Conservation (phyloP, 2,329 filamentous ascomycete species). For the Scleromitrula shiraiana region DNA sequence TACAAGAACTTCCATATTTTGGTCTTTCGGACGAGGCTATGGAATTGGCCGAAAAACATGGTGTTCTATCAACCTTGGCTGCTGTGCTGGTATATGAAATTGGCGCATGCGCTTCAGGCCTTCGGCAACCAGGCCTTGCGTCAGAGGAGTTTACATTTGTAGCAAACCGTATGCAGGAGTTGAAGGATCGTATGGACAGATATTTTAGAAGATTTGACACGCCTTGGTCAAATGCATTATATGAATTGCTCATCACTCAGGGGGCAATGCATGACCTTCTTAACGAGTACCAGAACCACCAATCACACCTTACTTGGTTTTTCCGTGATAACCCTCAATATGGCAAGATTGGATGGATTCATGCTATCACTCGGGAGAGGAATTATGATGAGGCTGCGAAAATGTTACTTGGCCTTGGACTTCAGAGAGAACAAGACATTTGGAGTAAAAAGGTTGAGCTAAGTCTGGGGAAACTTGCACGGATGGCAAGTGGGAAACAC, state of each 20-base stretch:
- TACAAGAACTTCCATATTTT: constrained; percentile 39
- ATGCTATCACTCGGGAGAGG: constrained; percentile 71
- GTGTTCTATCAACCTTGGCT: constrained; percentile 55
- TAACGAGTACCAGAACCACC: constrained; percentile 59
- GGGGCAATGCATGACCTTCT: constrained; percentile 62
- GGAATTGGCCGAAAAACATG: constrained; percentile 52
- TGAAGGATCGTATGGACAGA: constrained; percentile 28
- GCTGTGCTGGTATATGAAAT: constrained; percentile 32
- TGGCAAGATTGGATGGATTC: constrained; percentile 86
- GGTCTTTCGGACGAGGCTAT: constrained; percentile 51
- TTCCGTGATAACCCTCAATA: constrained; percentile 64
- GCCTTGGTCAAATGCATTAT: constrained; percentile 60
- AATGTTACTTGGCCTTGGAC: constrained; percentile 62
- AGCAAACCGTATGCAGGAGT: constrained; percentile 5
- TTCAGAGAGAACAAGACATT: constrained; percentile 64
- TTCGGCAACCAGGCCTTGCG: constrained; percentile 6
- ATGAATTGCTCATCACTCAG: constrained; percentile 65
- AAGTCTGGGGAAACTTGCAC: constrained; percentile 76
- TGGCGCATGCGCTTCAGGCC: constrained; percentile 1
- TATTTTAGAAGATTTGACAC: constrained; percentile 44
- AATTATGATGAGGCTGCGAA: constrained; percentile 67
- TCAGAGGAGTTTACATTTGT: constrained; percentile 9
- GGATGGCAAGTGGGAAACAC: constrained; percentile 51
- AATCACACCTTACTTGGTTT: constrained; percentile 67
- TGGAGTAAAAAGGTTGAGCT: constrained; percentile 95